Base-by-base conservation (phyloP, 2,329 filamentous ascomycete genomes). In the Exserohilum turcica region DNA sequence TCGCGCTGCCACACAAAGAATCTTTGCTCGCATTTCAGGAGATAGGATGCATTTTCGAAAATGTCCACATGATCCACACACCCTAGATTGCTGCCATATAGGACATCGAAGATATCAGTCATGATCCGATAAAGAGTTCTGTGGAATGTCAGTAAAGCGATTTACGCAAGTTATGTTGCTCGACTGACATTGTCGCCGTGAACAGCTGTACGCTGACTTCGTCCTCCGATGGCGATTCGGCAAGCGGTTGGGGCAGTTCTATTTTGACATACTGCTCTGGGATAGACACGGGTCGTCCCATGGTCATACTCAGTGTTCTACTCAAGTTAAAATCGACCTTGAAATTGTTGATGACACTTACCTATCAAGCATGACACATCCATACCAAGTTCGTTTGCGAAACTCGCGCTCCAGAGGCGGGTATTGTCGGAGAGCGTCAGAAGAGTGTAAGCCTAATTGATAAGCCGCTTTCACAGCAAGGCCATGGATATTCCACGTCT, bases 401-500 rank as follows among this genome's bases (percentile, higher is more conserved):
- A 77, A 77, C 59, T 84, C 82, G 3, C 73, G 69, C 35, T 83
- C 77, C 0, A 80, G 43, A 0, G 74, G 70, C 0, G 75, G 60
- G 36, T 79, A 78, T 0, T 65, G 54, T 6, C 59, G 63, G 0
- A 72, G 68, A 0, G 75, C 72, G 16, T 77, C 64, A 3, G 65
- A 65, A 0, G 78, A 82, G 52, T 84, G 82, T 0, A 84, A 64
- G 0, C 82, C 82, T 1, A 85, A 67, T 27, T 82, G 78, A 21
- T 81, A 69, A 0, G 82, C 81, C 0, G 78, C 77, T 52, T 77
- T 80, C 2, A 84, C 76, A 0, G 81, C 77, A 0, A 84, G 71
- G 0, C 82, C 82, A 55, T 84, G 82, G 0, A 80, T 74, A 0
- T 75, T 80, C 81, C 82, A 85, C 2, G 82, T 78, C 48, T 83